Evolutionary conservation across 495 filamentous ascomycete species (phyloP).

Genomic region (Neurospora sp.): DNA sequence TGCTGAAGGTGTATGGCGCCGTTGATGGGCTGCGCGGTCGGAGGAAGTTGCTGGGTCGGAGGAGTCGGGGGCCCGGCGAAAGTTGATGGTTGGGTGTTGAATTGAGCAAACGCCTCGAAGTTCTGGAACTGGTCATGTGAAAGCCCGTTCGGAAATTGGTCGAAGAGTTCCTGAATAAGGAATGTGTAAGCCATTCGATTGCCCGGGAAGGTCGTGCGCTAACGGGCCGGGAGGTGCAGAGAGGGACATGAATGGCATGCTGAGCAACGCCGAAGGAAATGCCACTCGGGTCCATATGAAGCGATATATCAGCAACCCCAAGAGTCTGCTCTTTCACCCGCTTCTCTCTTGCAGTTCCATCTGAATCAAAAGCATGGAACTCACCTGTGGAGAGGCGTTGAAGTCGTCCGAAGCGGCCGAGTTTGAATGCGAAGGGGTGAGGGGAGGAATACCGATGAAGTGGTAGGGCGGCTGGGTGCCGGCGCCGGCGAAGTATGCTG

Average conservation of each 20-base stretch:
- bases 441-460: constrained; percentile 43
- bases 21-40: constrained; percentile 16
- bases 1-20: constrained; percentile 15
- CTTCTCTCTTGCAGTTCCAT: background rate
- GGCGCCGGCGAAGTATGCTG: constrained; percentile 33
- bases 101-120: constrained; percentile 35
- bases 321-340: background rate
- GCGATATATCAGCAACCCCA: background rate
- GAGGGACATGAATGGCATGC: background rate
- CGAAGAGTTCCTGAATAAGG: constrained; percentile 37
- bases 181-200: constrained; percentile 28
- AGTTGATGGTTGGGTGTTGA: constrained; percentile 23
- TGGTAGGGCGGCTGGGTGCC: constrained; percentile 35
- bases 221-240: background rate
- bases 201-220: background rate
- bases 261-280: background rate
- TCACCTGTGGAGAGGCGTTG: constrained; percentile 45
- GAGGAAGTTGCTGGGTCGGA: constrained; percentile 20
- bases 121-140: constrained; percentile 34
- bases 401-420: constrained; percentile 44
- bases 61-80: constrained; percentile 36
- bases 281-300: background rate
- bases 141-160: constrained; percentile 28
- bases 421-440: constrained; percentile 43
- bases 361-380: constrained; percentile 16